phyloP scores from a whole-genome alignment of 192 early-diverging fungal species.

The Coemansia reversa region DNA sequence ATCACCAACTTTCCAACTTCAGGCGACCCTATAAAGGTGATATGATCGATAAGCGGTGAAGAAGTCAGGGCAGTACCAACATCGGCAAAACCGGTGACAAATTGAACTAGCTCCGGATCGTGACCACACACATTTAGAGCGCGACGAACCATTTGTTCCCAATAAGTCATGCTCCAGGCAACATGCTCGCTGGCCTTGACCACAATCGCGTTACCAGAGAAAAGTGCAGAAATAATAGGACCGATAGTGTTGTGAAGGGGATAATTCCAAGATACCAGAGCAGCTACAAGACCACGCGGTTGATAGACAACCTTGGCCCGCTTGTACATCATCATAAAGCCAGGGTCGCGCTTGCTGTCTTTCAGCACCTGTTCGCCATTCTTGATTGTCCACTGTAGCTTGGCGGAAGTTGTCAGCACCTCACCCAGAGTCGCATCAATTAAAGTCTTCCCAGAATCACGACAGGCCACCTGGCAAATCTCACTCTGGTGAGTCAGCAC shows the following conservation, averaged over 20 bases:
- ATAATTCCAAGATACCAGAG: slow-evolving; percentile 88
- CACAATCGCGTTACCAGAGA: slow-evolving; percentile 82
- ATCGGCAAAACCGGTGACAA: slow-evolving; percentile 78
- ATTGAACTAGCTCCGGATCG: slow-evolving; percentile 73
- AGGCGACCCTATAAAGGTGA: slow-evolving; percentile 88
- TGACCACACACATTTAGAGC: slow-evolving; percentile 73
- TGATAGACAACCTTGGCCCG: slow-evolving; percentile 71
- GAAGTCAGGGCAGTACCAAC: slow-evolving; percentile 73
- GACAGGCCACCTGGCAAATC: slow-evolving; percentile 68
- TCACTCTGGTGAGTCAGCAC: slow-evolving; percentile 70
- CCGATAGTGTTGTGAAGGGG: slow-evolving; percentile 80
- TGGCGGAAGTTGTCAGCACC: slow-evolving; percentile 74
- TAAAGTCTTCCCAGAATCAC: slow-evolving; percentile 81
- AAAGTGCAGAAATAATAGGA: slow-evolving; percentile 77
- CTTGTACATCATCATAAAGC: slow-evolving; percentile 76
- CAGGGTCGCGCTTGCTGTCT: slow-evolving; percentile 65
- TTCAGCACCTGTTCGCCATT: slow-evolving; percentile 70
- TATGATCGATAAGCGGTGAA: slow-evolving; percentile 62
- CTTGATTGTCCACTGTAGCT: slow-evolving; percentile 76
- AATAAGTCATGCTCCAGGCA: slow-evolving; percentile 76
- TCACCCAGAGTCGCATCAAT: slow-evolving; percentile 84
- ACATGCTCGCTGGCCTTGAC: slow-evolving; percentile 85
- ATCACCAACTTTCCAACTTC: slow-evolving; percentile 78
- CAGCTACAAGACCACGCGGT: slow-evolving; percentile 79
- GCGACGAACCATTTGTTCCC: slow-evolving; percentile 60